Evolutionary conservation across 352 stramenopile species (phyloP), one percentile per base, ranked within the genome.

Genomic region (Halophytophthora batemanensis): DNA sequence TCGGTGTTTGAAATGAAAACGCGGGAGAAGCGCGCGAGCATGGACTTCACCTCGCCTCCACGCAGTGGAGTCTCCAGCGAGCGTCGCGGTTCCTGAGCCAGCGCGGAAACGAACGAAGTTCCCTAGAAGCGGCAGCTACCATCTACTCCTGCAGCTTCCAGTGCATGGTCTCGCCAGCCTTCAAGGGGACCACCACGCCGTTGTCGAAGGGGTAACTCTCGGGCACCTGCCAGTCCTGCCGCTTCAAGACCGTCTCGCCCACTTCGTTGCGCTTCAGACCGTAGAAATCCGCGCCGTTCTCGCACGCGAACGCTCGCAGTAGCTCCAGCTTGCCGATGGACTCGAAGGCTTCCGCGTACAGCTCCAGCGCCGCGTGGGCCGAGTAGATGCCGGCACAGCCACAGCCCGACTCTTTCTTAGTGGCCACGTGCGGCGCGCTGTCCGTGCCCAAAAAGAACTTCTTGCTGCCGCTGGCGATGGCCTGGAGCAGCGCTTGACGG

Each of bases 401-500:
- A 35, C 82, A 93, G 6, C 61, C 62, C 23, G 77, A 89, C 66
- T 98, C 83, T 71, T 99, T 99, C 53, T 72, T 90, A 35, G 71
- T 66, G 10, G 85, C 68, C 3, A 90, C 66, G 77, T 99, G 97
- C 25, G 97, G 97, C 13, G 97, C 97, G 25, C 90, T 98, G 79
- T 99, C 97, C 6, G 97, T 99, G 18, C 97, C 97, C 3, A 99
- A 61, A 67, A 99, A 99, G 65, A 99, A 99, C 76, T 99, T 99
- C 46, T 74, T 70, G 52, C 59, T 96, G 41, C 96, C 97, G 39
- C 81, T 97, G 1, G 80, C 90, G 8, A 97, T 82, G 1, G 94
- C 95, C 15, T 87, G 51, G 1, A 98, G 61, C 35, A 99, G 71
- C 45, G 96, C 94, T 55, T 83, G 73, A 37, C 94, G 85, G 71